Evolutionary conservation across 768 basidiomycete species (phyloP), one percentile per base, ranked within the genome.

Genomic region (Trametes cingulata): DNA sequence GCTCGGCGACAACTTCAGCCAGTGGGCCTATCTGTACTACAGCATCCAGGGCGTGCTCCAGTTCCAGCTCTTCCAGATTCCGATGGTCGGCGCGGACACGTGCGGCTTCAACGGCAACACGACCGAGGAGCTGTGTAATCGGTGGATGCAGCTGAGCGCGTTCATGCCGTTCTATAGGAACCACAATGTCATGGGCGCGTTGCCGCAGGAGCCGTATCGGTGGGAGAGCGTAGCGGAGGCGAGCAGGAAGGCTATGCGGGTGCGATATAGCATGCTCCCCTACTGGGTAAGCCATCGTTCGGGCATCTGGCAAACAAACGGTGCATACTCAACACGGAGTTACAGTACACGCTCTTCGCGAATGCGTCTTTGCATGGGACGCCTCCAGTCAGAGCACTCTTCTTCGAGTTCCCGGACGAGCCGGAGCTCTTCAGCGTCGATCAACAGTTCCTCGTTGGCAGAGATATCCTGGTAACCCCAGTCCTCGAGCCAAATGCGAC

Each of bases 111-210:
- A 79, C 61, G 82, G 74, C 10, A 90, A 91, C 70, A 85, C 86
- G 9, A 82, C 89, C 65, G 91, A 93, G 71, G 90, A 92, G 69
- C 78, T 93, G 17, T 89, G 89, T 72, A 86, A 86, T 63, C 82
- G 91, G 27, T 93, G 91, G 91, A 91, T 90, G 89, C 85, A 87
- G 69, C 80, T 93, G 17, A 78, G 87, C 12, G 91, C 90, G 3
- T 93, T 92, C 71, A 80, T 81, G 22, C 91, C 91, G 7, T 93
- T 93, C 77, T 91, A 84, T 70, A 78, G 91, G 51, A 93, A 92
- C 69, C 91, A 93, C 70, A 89, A 90, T 62, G 71, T 77, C 36
- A 77, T 75, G 48, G 83, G 82, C 24, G 86, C 88, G 6, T 75
- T 90, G 35, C 73, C 84, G 20, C 91, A 91, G 70, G 90, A 91